These are phyloP conservation scores for Leishmania tropica DNA, from an alignment of 208 protist species.

Conservation along the genomic window DNA sequence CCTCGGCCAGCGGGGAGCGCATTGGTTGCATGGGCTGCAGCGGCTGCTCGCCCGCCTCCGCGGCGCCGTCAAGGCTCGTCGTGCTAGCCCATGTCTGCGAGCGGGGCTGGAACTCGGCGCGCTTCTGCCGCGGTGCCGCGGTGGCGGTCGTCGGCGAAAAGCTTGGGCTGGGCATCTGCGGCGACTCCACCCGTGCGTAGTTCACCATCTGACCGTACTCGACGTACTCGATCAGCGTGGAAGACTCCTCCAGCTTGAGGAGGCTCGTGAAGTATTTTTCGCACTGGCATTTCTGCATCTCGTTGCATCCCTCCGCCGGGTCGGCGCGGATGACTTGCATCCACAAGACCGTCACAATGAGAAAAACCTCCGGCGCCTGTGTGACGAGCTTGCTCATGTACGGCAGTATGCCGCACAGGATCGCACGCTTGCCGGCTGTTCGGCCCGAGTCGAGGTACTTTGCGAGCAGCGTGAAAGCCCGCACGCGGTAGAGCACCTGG, in stretches of 20 bases:
- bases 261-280: conserved; percentile 75
- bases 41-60: conserved; percentile 12
- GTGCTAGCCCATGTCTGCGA: conserved; percentile 19
- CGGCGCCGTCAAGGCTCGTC: conserved; percentile 25
- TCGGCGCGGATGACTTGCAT: conserved; percentile 83
- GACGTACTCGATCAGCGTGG: conserved; percentile 82
- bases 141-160: background rate
- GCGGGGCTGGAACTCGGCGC: conserved; percentile 11
- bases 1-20: background rate
- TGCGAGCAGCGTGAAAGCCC: conserved; percentile 95
- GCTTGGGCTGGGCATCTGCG: background rate
- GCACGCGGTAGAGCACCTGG: conserved; percentile 91
- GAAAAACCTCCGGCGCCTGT: conserved; percentile 72
- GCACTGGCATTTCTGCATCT: conserved; percentile 58
- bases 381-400: conserved; percentile 97
- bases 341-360: conserved; percentile 84
- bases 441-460: conserved; percentile 97
- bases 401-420: conserved; percentile 97
- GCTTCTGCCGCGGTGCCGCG: conserved; percentile 30
- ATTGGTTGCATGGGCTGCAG: conserved; percentile 15
- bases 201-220: conserved; percentile 61
- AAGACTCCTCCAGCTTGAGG: conserved; percentile 82
- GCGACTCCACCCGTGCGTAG: conserved; percentile 16
- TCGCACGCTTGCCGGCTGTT: conserved; percentile 95
- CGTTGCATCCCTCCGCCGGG: conserved; percentile 52